Evolutionary conservation across 129 eudicot genomes (phyloP), one percentile per base, ranked within the genome.

Genomic region (Daucus carota): DNA sequence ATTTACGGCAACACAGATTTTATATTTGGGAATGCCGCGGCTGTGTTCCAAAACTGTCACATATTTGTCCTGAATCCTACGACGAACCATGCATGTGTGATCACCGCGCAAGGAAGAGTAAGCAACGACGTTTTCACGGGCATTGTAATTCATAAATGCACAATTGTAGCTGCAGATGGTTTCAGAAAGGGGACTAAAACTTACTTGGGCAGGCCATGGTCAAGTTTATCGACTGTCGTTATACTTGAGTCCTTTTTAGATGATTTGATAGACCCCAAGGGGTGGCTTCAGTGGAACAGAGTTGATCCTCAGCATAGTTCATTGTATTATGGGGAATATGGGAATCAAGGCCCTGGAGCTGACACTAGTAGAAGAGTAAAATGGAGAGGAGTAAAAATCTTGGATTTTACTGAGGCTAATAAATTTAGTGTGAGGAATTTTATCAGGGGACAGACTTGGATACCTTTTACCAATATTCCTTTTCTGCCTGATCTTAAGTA

Each of bases 341-440:
- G 29, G 20, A 78, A 78, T 44, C 33, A 28, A n/a, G 81, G 81
- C 3, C 81, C 81, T 9, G 72, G 81, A 14, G 72, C 77, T 7
- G 17, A 3, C 45, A 72, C 70, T 36, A 44, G 52, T 17, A 6
- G 17, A 0, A 71, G 81, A 57, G 77, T 72, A 4, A 28, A 72
- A 3, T 78, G 81, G 77, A 59, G 12, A 71, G 77, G 77, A 40
- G 31, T 71, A 15, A 72, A 28, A 57, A 16, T 28, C 12, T 26
- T 38, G 34, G 22, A 36, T 6, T 3, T 29, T 15, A 10, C 8
- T 1, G 77, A 78, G 42, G 81, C 77, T 8, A 24, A 43, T 17
- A 59, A 26, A 32, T 78, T 54, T 42, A 78, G 77, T 2, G 81
- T 78, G 3, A 78, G 77, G 22, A 34, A 33, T 11, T 72, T 78